Evolutionary conservation across 2,329 filamentous ascomycete genomes (phyloP).

Genomic region (Trichoderma polysporum): DNA sequence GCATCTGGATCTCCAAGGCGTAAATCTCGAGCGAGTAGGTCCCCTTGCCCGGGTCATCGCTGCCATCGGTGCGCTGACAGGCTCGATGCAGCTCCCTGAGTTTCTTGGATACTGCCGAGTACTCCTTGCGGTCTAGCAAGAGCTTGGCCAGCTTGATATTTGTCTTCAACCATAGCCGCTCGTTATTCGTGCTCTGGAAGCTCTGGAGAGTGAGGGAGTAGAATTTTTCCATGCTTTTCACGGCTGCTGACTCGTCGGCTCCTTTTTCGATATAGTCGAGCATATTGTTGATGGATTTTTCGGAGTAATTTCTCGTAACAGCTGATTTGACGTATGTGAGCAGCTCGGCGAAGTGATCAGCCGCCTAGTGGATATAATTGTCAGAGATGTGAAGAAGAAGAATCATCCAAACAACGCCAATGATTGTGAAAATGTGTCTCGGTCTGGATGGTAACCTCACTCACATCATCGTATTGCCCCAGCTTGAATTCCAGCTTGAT

Average conservation of each 20-base stretch:
- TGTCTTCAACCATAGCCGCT: slow-evolving; percentile 95
- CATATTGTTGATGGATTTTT: slow-evolving; percentile 99
- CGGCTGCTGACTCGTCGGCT: slow-evolving; percentile 65
- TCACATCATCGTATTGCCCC: slow-evolving; percentile 79
- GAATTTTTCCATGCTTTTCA: slow-evolving; percentile 87
- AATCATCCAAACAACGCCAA: too few relatives aligned
- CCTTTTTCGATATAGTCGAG: slow-evolving; percentile 96
- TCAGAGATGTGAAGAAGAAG: background rate
- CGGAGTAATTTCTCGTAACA: slow-evolving; percentile 96
- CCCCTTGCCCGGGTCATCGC: slow-evolving; percentile 90
- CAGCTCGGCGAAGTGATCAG: slow-evolving; percentile 90
- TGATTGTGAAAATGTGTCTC: too few relatives aligned
- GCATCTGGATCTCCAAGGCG: slow-evolving; percentile 97
- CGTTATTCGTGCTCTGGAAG: slow-evolving; percentile 97
- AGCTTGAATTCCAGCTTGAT: slow-evolving; percentile 96
- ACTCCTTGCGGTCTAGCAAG: slow-evolving; percentile 89
- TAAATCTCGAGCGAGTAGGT: slow-evolving; percentile 96
- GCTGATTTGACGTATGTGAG: slow-evolving; percentile 96
- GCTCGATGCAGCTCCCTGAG: slow-evolving; percentile 84
- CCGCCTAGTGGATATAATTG: slow-evolving; percentile 57
- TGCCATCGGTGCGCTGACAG: slow-evolving; percentile 83
- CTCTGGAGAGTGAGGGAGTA: slow-evolving; percentile 91
- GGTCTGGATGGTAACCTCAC: background rate
- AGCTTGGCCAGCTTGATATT: slow-evolving; percentile 95
- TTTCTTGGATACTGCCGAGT: slow-evolving; percentile 75